Percentiles rank a stretch among this genome's conserved stretches.
These are phyloP conservation scores for Luvunga scandens DNA, from an alignment of 345 rosid species.

Conservation along the genomic window DNA sequence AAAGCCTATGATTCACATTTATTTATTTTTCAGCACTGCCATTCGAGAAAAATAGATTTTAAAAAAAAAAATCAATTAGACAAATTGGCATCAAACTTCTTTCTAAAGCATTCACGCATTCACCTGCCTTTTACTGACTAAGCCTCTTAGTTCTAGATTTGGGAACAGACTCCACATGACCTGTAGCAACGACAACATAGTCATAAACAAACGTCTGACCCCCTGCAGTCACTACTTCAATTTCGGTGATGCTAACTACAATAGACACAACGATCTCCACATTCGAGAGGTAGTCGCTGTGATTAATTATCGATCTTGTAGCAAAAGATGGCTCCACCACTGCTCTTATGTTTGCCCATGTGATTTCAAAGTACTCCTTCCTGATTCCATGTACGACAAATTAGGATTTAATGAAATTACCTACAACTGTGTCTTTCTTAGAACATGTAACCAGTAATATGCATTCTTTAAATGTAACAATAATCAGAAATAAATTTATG, in stretches of 20 bases:
- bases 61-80: neutral
- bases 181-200: slow-evolving; percentile 80
- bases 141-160: slow-evolving; percentile 55
- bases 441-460: neutral
- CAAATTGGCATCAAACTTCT: neutral
- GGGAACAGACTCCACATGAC: slow-evolving; percentile 54
- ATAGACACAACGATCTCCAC: slow-evolving; percentile 58
- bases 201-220: slow-evolving; percentile 51
- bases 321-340: slow-evolving; percentile 86
- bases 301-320: slow-evolving; percentile 62
- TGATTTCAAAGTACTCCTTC: slow-evolving; percentile 88
- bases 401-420: neutral
- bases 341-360: slow-evolving; percentile 75
- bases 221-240: slow-evolving; percentile 52
- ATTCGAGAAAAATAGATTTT: neutral
- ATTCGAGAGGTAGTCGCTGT: slow-evolving; percentile 55
- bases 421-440: neutral
- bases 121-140: slow-evolving; percentile 49
- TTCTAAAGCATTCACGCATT: neutral
- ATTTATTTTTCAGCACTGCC: neutral
- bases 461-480: neutral
- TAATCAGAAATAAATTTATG: neutral
- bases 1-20: neutral
- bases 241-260: slow-evolving; percentile 52
- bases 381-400: slow-evolving; percentile 28